phyloP scores from a whole-genome alignment of 2,329 filamentous ascomycete genomes.

The Trichophaea hybrida region DNA sequence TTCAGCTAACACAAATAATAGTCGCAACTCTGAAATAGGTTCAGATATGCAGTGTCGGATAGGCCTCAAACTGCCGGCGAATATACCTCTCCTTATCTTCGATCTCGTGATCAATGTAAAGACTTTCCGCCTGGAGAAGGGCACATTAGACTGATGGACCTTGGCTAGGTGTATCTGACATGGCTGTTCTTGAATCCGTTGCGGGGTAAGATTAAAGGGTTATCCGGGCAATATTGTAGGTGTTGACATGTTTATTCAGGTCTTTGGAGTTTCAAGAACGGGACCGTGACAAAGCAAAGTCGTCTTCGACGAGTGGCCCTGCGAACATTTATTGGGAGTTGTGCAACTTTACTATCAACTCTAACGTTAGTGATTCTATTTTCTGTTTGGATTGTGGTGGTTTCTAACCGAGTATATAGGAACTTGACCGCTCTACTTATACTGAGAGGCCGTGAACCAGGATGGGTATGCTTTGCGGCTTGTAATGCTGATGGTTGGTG shows the following conservation, averaged over 20 bases:
- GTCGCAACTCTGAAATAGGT: constrained; percentile 42
- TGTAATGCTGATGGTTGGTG: constrained; percentile 48
- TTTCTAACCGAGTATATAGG: constrained; percentile 29
- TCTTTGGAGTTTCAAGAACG: constrained; percentile 23
- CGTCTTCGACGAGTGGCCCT: constrained; percentile 41
- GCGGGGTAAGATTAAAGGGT: background rate
- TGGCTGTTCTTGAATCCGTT: constrained; percentile 48
- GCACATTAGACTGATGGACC: background rate
- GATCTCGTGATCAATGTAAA: constrained; percentile 44
- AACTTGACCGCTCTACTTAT: constrained; percentile 46
- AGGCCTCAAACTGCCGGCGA: constrained; percentile 44
- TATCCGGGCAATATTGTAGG: background rate
- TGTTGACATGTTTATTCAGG: constrained; percentile 15
- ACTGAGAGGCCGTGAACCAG: constrained; percentile 44
- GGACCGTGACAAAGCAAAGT: constrained; percentile 18
- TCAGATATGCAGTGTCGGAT: constrained; percentile 43
- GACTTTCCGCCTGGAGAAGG: background rate
- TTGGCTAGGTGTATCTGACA: constrained; percentile 42
- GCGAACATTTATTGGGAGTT: constrained; percentile 46
- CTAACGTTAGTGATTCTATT: constrained; percentile 36
- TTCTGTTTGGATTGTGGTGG: background rate
- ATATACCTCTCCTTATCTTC: constrained; percentile 48
- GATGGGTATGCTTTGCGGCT: constrained; percentile 51
- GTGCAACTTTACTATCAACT: constrained; percentile 43
- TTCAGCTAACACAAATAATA: constrained; percentile 24